Evolutionary conservation across 2,329 filamentous ascomycete genomes (phyloP), one percentile per base, ranked within the genome.

Genomic region (Magnaporthales sp.): DNA sequence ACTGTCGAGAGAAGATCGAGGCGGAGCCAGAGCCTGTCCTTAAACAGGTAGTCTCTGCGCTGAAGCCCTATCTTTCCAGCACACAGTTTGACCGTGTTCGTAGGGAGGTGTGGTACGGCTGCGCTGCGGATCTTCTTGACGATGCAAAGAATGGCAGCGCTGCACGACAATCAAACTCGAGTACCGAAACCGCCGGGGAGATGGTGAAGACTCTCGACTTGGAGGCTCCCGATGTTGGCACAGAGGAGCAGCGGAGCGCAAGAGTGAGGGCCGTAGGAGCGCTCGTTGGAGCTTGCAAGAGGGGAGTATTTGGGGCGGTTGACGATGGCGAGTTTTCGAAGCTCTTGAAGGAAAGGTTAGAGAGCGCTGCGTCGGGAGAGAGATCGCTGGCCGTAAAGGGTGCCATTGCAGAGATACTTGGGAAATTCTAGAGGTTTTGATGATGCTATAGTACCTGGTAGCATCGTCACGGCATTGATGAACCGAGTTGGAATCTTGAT

Each of bases 71-170:
- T 63, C 72, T 85, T 0, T 68, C 70, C 3, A 76, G 73, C 66
- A 61, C 73, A 0, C 76, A 77, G 54, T 82, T 82, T 60, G 76
- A 75, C 9, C 70, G 72, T 0, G 78, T 85, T 66, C 80, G 83
- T 61, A 77, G 81, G 22, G 79, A 81, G 54, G 77, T 80, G 1
- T 86, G 85, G 82, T 87, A 86, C 70, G 78, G 77, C 29, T 79
- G 79, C 46, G 80, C 81, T 0, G 70, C 71, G 15, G 83, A 85
- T 13, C 67, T 87, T 15, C 77, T 87, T 73, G 73, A 78, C 3
- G 78, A 80, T 2, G 79, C 80, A 0, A 68, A 68, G 1, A 68
- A 71, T 11, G 70, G 73, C 1, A 71, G 54, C 11, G 54, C 8
- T 26, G 54, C 8, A 22, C 4, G 24, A 15, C 22, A 58, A 15